A percentile compares a stretch with the other conserved stretches of the same genome.
Evolutionary conservation across 2,329 filamentous ascomycete genomes (phyloP).

Genomic region (Epichloe sibirici): DNA sequence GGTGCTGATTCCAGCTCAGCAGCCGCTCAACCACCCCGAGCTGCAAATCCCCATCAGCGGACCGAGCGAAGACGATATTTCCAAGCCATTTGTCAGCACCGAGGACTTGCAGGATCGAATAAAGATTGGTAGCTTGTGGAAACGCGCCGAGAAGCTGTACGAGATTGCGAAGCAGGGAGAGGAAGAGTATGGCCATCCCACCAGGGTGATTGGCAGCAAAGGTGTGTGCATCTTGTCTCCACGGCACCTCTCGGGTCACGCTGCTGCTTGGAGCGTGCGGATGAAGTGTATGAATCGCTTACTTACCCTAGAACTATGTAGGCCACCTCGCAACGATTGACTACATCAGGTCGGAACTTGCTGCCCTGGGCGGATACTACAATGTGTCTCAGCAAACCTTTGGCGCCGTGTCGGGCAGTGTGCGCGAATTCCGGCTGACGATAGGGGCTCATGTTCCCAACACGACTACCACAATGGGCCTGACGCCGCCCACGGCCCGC

Average conservation of each 20-base stretch:
- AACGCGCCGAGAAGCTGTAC: slow-evolving; percentile 49
- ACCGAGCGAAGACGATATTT: neutral
- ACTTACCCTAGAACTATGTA: slow-evolving; percentile 10
- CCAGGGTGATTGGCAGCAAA: slow-evolving; percentile 56
- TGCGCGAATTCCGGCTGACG: slow-evolving; percentile 46
- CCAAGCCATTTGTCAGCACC: slow-evolving; percentile 36
- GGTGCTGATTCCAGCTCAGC: neutral
- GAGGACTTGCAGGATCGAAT: slow-evolving; percentile 46
- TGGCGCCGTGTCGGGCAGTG: slow-evolving; percentile 46
- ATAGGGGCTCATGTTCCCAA: slow-evolving; percentile 39
- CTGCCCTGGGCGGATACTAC: slow-evolving; percentile 48
- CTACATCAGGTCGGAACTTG: slow-evolving; percentile 47
- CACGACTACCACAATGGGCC: slow-evolving; percentile 44
- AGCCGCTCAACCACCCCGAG: neutral
- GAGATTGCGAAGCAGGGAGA: slow-evolving; percentile 46
- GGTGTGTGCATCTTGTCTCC: slow-evolving; percentile 24
- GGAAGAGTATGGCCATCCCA: slow-evolving; percentile 54
- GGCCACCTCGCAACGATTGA: slow-evolving; percentile 53
- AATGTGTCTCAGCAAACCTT: slow-evolving; percentile 51
- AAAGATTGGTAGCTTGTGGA: slow-evolving; percentile 40
- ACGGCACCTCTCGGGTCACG: too few relatives aligned
- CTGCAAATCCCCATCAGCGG: neutral
- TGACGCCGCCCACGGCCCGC: slow-evolving; percentile 53
- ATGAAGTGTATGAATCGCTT: neutral
- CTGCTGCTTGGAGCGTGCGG: neutral